Base-by-base conservation (phyloP, 768 basidiomycete species). In the Suillus weaverae region DNA sequence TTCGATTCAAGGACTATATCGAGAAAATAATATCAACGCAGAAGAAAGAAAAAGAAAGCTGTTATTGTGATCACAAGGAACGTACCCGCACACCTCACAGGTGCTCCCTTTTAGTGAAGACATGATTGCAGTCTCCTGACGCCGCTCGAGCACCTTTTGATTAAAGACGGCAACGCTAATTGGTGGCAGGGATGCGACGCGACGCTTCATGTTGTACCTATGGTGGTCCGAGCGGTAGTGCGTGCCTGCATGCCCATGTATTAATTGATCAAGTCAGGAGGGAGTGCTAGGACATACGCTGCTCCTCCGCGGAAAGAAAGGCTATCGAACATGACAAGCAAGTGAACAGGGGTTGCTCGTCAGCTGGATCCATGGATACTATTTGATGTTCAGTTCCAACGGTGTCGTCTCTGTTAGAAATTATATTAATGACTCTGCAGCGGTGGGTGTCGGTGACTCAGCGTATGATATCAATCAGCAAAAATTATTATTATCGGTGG, bases 201-300 rank as follows among this genome's bases (percentile, higher is more conserved):
- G 88, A 68, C 96, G 91, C 82, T 97, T 97, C 89, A 98, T 94
- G 74, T 99, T 99, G 79, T 99, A 99, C 61, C 95, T 84, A 80
- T 99, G 97, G 76, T 92, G 91, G 77, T 99, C 97, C 32, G 94
- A 93, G 67, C 88, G 87, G 77, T 97, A 98, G 74, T 99, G 97
- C 0, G 80, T 78, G 65, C 97, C 92, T 94, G 70, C 16, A 70
- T 33, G 51, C 22, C 39, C 9, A 32, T 59, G 39, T 18, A 32
- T 59, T 59, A 59, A 32, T 30, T 30, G 26, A 68, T 61, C 26
- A 67, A 64, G 35, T 65, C 39, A 32, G 33, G n/a, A 51, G 10
- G 2, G 38, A 32, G 5, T 30, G 30, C 2, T 62, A n/a, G 43
- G 30, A 81, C 88, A 57, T 69, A 92, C 92, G 85, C 77, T 99